Conservation (phyloP, 2,329 filamentous ascomycete genomes). For the Fusarium albosuccineum region DNA sequence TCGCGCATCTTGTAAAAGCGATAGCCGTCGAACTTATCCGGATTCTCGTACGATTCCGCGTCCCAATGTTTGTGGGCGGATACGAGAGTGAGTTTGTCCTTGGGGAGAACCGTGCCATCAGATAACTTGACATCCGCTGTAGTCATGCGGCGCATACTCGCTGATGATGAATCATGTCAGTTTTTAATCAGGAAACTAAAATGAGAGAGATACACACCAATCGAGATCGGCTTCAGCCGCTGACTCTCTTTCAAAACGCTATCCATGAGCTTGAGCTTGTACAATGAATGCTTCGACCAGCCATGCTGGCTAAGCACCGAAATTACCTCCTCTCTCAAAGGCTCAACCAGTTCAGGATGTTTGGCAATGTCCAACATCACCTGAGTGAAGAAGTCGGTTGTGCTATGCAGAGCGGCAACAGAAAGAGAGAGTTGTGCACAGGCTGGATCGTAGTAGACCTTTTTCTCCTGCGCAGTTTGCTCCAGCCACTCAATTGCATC, state of each 20-base stretch:
- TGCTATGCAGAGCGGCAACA: slow-evolving; percentile 3
- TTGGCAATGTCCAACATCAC: neutral
- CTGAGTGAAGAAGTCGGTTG: slow-evolving; percentile 4
- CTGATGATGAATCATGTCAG: neutral
- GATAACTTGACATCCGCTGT: neutral
- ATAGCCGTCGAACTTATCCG: slow-evolving; percentile 10
- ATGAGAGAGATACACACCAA: neutral
- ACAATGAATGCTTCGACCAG: slow-evolving; percentile 5
- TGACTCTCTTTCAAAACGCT: slow-evolving; percentile 8
- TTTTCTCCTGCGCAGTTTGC: neutral
- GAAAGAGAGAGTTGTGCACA: slow-evolving; percentile 1
- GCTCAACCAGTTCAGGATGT: slow-evolving; percentile 1
- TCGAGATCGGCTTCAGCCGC: neutral
- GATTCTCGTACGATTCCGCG: slow-evolving; percentile 11
- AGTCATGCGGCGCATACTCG: neutral
- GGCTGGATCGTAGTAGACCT: slow-evolving; percentile 2
- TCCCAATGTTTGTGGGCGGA: neutral
- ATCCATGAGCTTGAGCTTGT: slow-evolving; percentile 10
- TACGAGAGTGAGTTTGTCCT: neutral
- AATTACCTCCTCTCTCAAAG: slow-evolving; percentile 1
- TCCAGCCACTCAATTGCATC: slow-evolving; percentile 12
- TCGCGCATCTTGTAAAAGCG: slow-evolving; percentile 14
- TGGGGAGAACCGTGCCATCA: slow-evolving; percentile 1
- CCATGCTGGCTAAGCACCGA: neutral
- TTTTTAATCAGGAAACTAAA: neutral